Evolutionary conservation across 352 stramenopile genomes (phyloP), one percentile per base, ranked within the genome.

Genomic region (Globisporangium canariense): DNA sequence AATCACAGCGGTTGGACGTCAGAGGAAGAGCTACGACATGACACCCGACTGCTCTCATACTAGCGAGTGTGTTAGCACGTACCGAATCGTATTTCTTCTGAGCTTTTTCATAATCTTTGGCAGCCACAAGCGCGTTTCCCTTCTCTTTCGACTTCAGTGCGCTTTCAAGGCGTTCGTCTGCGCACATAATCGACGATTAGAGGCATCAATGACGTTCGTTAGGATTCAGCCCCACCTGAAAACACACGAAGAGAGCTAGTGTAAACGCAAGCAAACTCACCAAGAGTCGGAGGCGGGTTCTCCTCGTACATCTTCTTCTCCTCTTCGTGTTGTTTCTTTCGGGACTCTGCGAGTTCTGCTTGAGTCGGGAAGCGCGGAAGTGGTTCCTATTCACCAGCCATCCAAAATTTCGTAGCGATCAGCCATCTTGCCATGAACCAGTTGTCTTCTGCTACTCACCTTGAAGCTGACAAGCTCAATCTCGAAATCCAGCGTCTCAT

Each of bases 41-140:
- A 28, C 25, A 28, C 25, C 2, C 25, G 25, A 28, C 25, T 28
- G 25, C 25, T 7, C 16, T 20, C 18, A 46, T 28, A 1, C 7
- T 13, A 36, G 18, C 40, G 11, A n/a, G 25, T 28, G 25, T 28
- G 11, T 10, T 13, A 3, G 2, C 8, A 51, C 64, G 25, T 58
- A 94, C 86, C 72, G 86, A 90, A 64, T 95, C 86, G 68, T 95
- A 95, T 66, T 86, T 85, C 64, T 91, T 93, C 70, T 95, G 86
- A 0, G 86, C 86, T 32, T 83, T 74, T 34, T 85, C 84, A 60
- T 89, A 95, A 20, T 95, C 77, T 50, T 91, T 83, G 3, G 66
- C 75, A 0, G 79, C 75, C 16, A 93, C 83, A 20, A 86, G 67
- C 13, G 69, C 71, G 47, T 95, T 95, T 14, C 86, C 86, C 51